Conservation (phyloP, 139 green algal genomes). For the Microglena sp. region DNA sequence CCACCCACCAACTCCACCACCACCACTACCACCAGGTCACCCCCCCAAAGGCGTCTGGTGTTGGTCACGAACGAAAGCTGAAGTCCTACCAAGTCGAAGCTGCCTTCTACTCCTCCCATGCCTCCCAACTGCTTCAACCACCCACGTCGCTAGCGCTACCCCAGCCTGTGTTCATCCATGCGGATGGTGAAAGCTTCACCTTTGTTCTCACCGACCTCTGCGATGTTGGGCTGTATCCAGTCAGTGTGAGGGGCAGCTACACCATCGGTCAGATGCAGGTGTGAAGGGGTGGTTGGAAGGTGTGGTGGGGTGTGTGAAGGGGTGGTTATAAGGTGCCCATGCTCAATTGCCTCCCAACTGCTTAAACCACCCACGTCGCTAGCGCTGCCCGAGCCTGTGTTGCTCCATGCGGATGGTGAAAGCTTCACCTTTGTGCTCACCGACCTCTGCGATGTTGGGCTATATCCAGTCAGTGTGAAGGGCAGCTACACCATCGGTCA, state of each 20-base stretch:
- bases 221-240: no score
- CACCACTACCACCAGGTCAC: neutral
- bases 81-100: neutral
- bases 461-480: no score
- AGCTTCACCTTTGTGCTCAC: conserved; percentile 1
- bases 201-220: neutral
- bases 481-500: no score
- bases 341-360: neutral
- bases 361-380: neutral
- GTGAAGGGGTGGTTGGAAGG: no score
- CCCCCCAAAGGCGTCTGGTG: neutral
- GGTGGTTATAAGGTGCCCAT: no score
- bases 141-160: neutral
- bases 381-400: neutral
- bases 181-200: neutral
- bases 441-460: no score
- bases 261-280: no score
- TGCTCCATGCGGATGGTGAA: neutral
- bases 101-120: neutral
- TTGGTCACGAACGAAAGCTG: neutral
- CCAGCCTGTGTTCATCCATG: no score
- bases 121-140: neutral
- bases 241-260: no score
- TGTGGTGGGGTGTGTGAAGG: no score
- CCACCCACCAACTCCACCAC: neutral